These are phyloP conservation scores for Apiospora koreana DNA, from an alignment of 2,329 filamentous ascomycete species.

Conservation along the genomic window DNA sequence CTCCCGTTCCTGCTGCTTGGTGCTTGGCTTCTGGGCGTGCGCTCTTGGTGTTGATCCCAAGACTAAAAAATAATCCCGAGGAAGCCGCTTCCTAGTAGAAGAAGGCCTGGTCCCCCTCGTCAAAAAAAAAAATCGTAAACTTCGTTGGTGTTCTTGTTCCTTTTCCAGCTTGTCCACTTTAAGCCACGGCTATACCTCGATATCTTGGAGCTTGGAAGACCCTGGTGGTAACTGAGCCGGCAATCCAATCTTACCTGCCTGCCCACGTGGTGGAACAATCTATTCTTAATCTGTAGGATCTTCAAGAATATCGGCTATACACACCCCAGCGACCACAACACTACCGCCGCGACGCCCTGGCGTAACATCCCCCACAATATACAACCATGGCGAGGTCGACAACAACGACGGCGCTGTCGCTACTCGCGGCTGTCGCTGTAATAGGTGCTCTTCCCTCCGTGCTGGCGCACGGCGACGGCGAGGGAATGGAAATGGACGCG, in stretches of 20 bases:
- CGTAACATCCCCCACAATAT: background rate
- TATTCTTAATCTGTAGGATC: background rate
- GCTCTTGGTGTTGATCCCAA: conserved; percentile 6
- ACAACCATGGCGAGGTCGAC: conserved; percentile 17
- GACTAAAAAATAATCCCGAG: background rate
- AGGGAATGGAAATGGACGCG: conserved; percentile 29
- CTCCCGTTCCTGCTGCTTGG: background rate
- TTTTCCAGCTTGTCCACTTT: background rate
- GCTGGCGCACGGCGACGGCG: conserved; percentile 33
- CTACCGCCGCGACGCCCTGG: background rate
- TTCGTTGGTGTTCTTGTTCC: background rate
- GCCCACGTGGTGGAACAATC: background rate
- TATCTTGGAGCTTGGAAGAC: background rate
- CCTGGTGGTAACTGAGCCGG: background rate
- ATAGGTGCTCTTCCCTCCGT: conserved; percentile 31
- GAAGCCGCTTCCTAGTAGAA: conserved; percentile 57
- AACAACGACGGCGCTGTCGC: conserved; percentile 23
- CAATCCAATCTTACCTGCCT: too few relatives aligned
- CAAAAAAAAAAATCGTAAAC: background rate
- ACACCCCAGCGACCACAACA: background rate
- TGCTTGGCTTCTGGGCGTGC: conserved; percentile 6
- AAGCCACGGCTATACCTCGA: background rate
- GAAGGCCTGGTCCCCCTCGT: conserved; percentile 52
- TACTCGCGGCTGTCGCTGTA: conserved; percentile 30
- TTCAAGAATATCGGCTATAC: background rate